phyloP scores from a whole-genome alignment of 2,329 filamentous ascomycete genomes.

The Zymoseptoria brevis region DNA sequence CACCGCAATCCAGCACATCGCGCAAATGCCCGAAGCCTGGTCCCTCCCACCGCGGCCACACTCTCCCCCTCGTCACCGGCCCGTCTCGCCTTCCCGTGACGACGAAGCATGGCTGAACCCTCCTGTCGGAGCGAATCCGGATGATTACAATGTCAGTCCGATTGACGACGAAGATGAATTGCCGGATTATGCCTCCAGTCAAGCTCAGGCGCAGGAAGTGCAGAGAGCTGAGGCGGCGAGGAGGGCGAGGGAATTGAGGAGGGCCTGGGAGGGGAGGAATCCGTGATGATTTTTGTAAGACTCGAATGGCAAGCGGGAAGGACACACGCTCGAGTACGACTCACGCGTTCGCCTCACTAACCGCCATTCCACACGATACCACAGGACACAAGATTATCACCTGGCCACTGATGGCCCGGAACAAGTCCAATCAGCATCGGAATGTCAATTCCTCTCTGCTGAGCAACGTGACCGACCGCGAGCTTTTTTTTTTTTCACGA shows the following conservation, averaged over 20 bases:
- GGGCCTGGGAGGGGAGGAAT: slow-evolving; percentile 33
- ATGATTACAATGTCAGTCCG: slow-evolving; percentile 8
- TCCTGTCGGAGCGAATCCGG: slow-evolving; percentile 7
- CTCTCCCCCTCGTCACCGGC: neutral
- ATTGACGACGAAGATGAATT: slow-evolving; percentile 32
- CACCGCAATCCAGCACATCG: slow-evolving; percentile 20
- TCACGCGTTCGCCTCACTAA: too few relatives aligned
- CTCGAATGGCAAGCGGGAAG: too few relatives aligned
- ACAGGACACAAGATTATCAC: too few relatives aligned
- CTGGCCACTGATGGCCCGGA: too few relatives aligned
- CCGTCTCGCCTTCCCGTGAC: neutral
- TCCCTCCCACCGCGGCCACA: neutral
- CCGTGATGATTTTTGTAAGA: neutral
- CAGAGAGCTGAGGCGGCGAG: slow-evolving; percentile 35
- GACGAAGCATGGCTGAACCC: slow-evolving; percentile 13
- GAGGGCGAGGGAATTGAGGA: slow-evolving; percentile 39
- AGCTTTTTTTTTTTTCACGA: too few relatives aligned
- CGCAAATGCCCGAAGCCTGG: slow-evolving; percentile 17
- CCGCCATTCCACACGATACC: too few relatives aligned
- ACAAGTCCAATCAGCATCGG: too few relatives aligned
- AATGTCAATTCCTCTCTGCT: too few relatives aligned
- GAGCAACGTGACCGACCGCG: too few relatives aligned
- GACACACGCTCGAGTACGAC: too few relatives aligned
- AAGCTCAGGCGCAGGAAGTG: slow-evolving; percentile 37
- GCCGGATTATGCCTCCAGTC: slow-evolving; percentile 41